Conservation (phyloP, 2,329 filamentous ascomycete species). For the Colletotrichum sidae region DNA sequence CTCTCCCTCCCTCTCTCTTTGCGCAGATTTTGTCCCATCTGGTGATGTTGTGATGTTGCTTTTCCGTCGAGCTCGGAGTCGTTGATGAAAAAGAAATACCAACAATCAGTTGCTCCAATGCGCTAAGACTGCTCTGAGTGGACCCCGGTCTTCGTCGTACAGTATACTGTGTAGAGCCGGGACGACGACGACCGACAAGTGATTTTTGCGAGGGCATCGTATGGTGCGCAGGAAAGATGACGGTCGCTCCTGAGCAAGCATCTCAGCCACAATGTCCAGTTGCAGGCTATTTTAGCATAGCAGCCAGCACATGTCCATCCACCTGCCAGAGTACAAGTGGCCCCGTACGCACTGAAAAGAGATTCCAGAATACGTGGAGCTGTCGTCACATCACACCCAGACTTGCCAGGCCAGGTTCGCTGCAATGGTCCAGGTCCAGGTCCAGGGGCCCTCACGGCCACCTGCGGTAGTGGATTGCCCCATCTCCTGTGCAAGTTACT, state of each 20-base stretch:
- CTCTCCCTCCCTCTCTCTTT: no score
- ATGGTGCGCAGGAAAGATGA: conserved; percentile 7
- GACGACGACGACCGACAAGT: no score
- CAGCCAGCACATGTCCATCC: background rate
- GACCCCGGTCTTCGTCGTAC: no score
- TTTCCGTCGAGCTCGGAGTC: no score
- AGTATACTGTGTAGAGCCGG: no score
- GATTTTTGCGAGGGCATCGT: background rate
- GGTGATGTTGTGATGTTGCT: no score
- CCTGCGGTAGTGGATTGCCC: conserved; percentile 21
- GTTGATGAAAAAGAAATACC: no score
- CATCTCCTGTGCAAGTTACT: conserved; percentile 17
- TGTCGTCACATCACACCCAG: background rate
- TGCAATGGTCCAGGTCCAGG: conserved; percentile 16
- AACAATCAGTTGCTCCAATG: no score
- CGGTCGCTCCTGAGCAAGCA: conserved; percentile 15
- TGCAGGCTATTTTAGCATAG: conserved; percentile 8
- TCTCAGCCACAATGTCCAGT: conserved; percentile 27
- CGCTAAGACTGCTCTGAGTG: no score
- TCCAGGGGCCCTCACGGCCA: conserved; percentile 27
- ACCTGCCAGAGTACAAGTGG: conserved; percentile 16
- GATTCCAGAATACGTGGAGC: conserved; percentile 32
- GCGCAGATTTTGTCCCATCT: no score
- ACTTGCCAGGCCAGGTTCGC: no score
- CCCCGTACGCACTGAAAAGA: conserved; percentile 14